These are phyloP conservation scores for Penicillium flavigenum DNA, from an alignment of 495 filamentous ascomycete species.

Conservation along the genomic window DNA sequence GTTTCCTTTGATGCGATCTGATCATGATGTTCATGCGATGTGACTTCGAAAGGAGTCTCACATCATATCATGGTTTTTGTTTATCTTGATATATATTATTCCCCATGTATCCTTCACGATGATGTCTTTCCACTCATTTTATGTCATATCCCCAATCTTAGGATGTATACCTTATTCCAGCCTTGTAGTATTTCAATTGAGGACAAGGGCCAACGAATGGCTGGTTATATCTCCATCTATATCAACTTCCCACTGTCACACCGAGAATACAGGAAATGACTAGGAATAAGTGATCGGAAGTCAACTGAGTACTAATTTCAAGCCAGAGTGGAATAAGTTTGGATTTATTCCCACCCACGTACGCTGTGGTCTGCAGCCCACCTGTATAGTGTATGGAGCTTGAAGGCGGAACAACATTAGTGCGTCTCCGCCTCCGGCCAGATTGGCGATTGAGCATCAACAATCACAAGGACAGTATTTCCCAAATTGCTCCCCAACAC, in stretches of 20 bases:
- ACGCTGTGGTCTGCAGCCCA: not conserved
- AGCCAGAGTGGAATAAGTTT: not conserved
- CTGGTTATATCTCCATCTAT: not conserved
- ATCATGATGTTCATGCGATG: constrained; percentile 13
- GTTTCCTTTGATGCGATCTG: constrained; percentile 20
- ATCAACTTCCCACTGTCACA: not conserved
- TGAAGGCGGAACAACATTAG: constrained; percentile 39
- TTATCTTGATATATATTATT: constrained; percentile 16
- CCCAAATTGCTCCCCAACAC: constrained; percentile 15
- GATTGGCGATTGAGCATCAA: constrained; percentile 38
- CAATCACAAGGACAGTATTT: constrained; percentile 16
- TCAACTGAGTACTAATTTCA: not conserved
- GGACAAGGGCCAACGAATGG: not conserved
- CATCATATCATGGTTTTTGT: constrained; percentile 1
- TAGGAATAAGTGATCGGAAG: not conserved
- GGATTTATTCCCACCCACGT: not conserved
- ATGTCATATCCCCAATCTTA: not conserved
- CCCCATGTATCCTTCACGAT: constrained; percentile 9
- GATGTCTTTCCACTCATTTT: constrained; percentile 11
- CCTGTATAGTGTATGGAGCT: constrained; percentile 1
- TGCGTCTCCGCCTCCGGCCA: constrained; percentile 42
- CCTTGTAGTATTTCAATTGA: not conserved
- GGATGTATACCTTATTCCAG: not conserved
- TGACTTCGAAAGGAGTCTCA: constrained; percentile 7
- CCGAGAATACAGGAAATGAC: not conserved